A percentile compares a stretch with the other conserved stretches of the same genome.
These are phyloP conservation scores for Hansfordia pulvinata DNA, from an alignment of 2,329 filamentous ascomycete species.

Conservation along the genomic window DNA sequence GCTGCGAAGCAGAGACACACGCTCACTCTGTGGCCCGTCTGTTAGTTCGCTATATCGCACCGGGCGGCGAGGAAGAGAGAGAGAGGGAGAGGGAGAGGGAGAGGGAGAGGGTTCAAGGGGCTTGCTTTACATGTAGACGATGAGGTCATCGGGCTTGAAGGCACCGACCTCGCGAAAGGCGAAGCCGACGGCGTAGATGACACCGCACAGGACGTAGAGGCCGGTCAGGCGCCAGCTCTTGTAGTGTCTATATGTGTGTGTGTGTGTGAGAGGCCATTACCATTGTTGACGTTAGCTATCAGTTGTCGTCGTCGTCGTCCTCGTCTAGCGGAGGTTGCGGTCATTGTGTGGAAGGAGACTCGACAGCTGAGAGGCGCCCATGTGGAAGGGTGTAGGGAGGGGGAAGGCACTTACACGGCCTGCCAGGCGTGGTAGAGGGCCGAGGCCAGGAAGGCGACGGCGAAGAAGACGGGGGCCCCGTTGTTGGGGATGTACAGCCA, in stretches of 20 bases:
- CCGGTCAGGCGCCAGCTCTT: slow-evolving; percentile 41
- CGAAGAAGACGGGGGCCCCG: slow-evolving; percentile 32
- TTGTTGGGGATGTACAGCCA: slow-evolving; percentile 34
- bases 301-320: too few species aligned
- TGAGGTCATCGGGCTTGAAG: slow-evolving; percentile 27
- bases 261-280: too few species aligned
- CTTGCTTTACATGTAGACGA: slow-evolving; percentile 29
- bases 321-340: too few species aligned
- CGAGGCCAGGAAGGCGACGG: slow-evolving; percentile 23
- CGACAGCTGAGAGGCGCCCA: neutral
- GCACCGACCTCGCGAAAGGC: slow-evolving; percentile 30
- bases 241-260: slow-evolving; percentile 30
- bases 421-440: slow-evolving; percentile 26
- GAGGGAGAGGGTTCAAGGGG: too few species aligned
- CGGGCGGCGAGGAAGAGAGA: too few species aligned
- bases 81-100: too few species aligned
- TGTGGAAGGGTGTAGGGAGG: slow-evolving; percentile 2
- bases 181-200: slow-evolving; percentile 43
- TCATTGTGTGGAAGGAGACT: too few species aligned
- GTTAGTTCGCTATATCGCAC: too few species aligned
- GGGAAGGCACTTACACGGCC: slow-evolving; percentile 24
- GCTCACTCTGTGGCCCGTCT: too few species aligned
- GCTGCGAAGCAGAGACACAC: slow-evolving; percentile 20
- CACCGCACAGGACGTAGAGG: slow-evolving; percentile 37
- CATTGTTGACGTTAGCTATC: too few species aligned